A percentile compares a stretch with the other conserved stretches of the same genome.
Conservation (phyloP, 441 rosid genomes). For the Viola pubescens region DNA sequence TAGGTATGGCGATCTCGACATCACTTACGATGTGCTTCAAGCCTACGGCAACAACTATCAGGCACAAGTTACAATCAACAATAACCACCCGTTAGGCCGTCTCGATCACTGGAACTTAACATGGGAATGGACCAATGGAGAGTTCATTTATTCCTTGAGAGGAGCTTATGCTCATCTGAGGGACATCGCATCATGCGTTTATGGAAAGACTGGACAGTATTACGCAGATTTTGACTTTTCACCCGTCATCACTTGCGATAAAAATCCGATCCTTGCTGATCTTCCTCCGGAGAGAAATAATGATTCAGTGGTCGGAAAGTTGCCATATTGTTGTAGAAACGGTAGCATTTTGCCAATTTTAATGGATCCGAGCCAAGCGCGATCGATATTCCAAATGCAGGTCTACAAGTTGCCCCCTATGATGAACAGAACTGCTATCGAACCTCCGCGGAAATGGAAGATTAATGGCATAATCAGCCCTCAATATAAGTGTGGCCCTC, state of each 20-base stretch:
- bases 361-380: constrained; percentile 55
- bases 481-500: constrained; percentile 57
- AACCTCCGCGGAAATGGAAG: constrained; percentile 71
- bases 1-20: constrained; percentile 47
- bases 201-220: constrained; percentile 49
- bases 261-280: constrained; percentile 57
- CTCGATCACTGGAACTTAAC: constrained; percentile 88
- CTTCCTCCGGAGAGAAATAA: constrained; percentile 44
- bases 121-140: constrained; percentile 89
- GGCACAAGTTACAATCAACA: constrained; percentile 81
- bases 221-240: constrained; percentile 64
- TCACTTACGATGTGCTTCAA: constrained; percentile 59
- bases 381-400: constrained; percentile 56
- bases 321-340: constrained; percentile 72
- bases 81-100: constrained; percentile 56
- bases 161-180: constrained; percentile 58
- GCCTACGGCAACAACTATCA: constrained; percentile 55
- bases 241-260: constrained; percentile 51
- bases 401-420: constrained; percentile 77
- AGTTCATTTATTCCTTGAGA: constrained; percentile 60
- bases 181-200: constrained; percentile 41
- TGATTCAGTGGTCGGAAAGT: constrained; percentile 44
- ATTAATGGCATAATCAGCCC: constrained; percentile 58
- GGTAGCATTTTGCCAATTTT: constrained; percentile 53
- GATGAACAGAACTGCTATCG: constrained; percentile 50